These are phyloP conservation scores for Mortierella sp. DNA, from an alignment of 371 early-diverging fungal species.

Conservation along the genomic window DNA sequence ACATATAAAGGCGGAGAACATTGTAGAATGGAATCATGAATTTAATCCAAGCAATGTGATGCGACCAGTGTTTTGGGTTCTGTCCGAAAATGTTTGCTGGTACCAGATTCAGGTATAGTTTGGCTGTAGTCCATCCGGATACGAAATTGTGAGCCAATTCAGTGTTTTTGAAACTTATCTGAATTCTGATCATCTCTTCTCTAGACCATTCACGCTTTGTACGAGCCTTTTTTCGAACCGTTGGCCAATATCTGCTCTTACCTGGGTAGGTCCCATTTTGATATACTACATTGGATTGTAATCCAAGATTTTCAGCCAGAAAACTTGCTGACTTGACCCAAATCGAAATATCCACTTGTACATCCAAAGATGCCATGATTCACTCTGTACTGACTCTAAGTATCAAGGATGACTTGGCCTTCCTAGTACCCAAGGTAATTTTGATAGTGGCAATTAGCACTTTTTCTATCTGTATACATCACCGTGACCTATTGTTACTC, in stretches of 20 bases:
- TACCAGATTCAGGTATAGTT: constrained; percentile 35
- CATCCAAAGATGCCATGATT: constrained; percentile 24
- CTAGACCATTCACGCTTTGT: constrained; percentile 13
- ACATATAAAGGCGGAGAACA: constrained; percentile 16
- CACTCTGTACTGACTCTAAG: constrained; percentile 11
- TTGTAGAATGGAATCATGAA: constrained; percentile 44
- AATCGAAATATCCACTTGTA: neutral
- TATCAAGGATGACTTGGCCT: constrained; percentile 9
- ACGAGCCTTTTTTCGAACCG: constrained; percentile 24
- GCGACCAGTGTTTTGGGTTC: constrained; percentile 30
- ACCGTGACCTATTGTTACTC: neutral
- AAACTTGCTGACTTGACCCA: too few relatives aligned
- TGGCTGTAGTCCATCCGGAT: neutral
- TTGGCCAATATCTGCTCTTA: constrained; percentile 25
- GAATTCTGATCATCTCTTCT: neutral
- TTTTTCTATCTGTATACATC: too few relatives aligned
- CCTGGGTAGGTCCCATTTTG: constrained; percentile 18
- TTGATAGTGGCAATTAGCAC: too few relatives aligned
- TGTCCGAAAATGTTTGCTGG: constrained; percentile 37
- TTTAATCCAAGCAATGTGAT: constrained; percentile 14
- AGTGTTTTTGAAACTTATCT: neutral
- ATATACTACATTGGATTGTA: too few relatives aligned
- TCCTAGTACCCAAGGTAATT: constrained; percentile 17
- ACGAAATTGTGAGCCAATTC: neutral
- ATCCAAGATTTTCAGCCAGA: too few relatives aligned